Evolutionary conservation across 73 alveolate species (phyloP).

Genomic region (Tetrahymena borealis): DNA sequence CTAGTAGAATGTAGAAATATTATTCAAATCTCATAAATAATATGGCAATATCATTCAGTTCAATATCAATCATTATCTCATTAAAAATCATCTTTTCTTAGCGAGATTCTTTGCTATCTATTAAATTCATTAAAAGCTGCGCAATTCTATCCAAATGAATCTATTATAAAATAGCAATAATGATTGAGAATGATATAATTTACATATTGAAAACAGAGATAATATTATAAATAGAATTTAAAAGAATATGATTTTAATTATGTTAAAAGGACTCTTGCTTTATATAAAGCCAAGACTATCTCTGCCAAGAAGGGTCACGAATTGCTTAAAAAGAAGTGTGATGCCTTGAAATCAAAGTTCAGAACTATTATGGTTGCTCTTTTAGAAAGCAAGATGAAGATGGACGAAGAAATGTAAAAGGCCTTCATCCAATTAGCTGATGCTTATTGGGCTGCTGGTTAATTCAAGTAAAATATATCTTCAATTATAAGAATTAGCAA

Average conservation of each 20-base stretch:
- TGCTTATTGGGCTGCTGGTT: conserved; percentile 91
- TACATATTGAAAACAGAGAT: too few species aligned
- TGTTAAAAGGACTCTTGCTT: conserved; percentile 45
- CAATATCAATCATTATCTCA: too few species aligned
- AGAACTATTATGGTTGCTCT: conserved; percentile 72
- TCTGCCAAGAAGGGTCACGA: conserved; percentile 97
- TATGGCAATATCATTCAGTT: not conserved
- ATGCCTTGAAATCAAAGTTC: conserved; percentile 73
- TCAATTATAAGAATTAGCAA: too few species aligned
- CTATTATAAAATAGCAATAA: too few species aligned
- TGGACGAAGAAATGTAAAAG: conserved; percentile 73
- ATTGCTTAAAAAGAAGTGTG: conserved; percentile 91
- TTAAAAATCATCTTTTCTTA: too few species aligned
- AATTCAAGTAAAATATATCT: conserved; percentile 55
- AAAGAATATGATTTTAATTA: too few species aligned
- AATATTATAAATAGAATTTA: too few species aligned
- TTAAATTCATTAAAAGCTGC: too few species aligned
- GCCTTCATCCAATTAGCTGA: conserved; percentile 75
- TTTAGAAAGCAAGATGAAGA: conserved; percentile 58
- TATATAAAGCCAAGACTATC: conserved; percentile 56
- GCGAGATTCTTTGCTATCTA: too few species aligned
- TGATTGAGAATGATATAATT: too few species aligned
- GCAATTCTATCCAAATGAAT: too few species aligned
- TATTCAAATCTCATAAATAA: not conserved
- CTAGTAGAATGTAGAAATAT: not conserved